Percentiles rank a stretch among this genome's conserved stretches.
Evolutionary conservation across 495 filamentous ascomycete species (phyloP).

Genomic region (Xylaria curta): DNA sequence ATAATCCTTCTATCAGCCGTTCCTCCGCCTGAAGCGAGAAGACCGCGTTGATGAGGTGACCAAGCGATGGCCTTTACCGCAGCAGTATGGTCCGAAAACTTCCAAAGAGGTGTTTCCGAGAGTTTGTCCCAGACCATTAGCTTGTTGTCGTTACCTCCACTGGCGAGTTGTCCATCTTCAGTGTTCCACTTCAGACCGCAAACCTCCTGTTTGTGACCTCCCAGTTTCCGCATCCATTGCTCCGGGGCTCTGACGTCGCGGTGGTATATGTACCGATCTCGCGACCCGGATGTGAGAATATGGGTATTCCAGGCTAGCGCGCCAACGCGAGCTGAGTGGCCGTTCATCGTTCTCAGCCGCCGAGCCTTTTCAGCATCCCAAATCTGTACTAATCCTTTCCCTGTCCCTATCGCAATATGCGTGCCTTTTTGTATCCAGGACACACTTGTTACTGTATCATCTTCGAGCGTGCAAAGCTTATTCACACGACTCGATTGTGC

Average conservation of each 20-base stretch:
- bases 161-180: constrained; percentile 93
- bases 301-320: constrained; percentile 97
- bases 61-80: constrained; percentile 99
- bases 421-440: constrained; percentile 97
- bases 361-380: constrained; percentile 92
- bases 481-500: constrained; percentile 84
- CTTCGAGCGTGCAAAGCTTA: constrained; percentile 89
- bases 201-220: constrained; percentile 98
- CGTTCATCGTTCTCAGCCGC: constrained; percentile 92
- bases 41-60: constrained; percentile 92
- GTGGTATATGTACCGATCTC: constrained; percentile 91
- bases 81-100: constrained; percentile 90
- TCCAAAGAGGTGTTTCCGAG: constrained; percentile 83
- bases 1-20: constrained; percentile 96
- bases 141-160: constrained; percentile 97
- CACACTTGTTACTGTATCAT: constrained; percentile 94
- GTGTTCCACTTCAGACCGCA: constrained; percentile 98
- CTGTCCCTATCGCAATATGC: constrained; percentile 92
- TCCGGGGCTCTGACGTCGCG: constrained; percentile 94
- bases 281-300: constrained; percentile 92
- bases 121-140: constrained; percentile 98
- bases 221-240: constrained; percentile 81
- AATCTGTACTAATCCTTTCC: constrained; percentile 92
- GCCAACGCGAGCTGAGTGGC: constrained; percentile 88
- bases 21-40: constrained; percentile 94